A percentile compares a stretch with the other conserved stretches of the same genome.
Conservation (phyloP, 192 early-diverging fungal genomes). For the Coemansia sp. region DNA sequence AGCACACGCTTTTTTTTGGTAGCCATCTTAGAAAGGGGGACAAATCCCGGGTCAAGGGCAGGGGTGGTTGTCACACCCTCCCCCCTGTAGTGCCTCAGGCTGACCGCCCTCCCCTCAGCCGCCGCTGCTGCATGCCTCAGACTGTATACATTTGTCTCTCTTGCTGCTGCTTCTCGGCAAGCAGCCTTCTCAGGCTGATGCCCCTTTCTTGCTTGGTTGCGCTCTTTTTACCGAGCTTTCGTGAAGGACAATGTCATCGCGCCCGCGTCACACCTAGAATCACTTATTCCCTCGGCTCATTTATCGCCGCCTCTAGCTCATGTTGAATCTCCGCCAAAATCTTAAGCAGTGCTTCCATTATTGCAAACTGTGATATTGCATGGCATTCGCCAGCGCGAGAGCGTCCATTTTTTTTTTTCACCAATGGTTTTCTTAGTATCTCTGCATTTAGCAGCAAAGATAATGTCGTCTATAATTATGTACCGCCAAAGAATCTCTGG, state of each 20-base stretch:
- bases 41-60: slow-evolving; percentile 22
- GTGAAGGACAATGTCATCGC: background rate
- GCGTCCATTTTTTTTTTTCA: background rate
- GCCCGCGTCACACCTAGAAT: background rate
- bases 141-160: background rate
- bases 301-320: background rate
- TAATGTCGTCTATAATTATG: background rate
- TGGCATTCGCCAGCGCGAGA: slow-evolving; percentile 10
- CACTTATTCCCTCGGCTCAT: background rate
- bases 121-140: background rate
- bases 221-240: background rate
- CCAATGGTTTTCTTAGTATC: background rate
- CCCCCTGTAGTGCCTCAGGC: slow-evolving; percentile 19
- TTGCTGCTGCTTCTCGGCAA: background rate
- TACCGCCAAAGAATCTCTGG: background rate
- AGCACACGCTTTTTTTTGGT: slow-evolving; percentile 12
- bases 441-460: background rate
- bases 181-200: background rate
- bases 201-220: background rate
- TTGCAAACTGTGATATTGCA: background rate
- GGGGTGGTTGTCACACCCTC: slow-evolving; percentile 34
- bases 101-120: slow-evolving; percentile 3
- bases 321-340: slow-evolving; percentile 9
- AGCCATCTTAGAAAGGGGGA: slow-evolving; percentile 19
- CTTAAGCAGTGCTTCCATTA: background rate